Evolutionary conservation across 192 early-diverging fungal genomes (phyloP), one percentile per base, ranked within the genome.

Genomic region (Irineochytrium annulatum): DNA sequence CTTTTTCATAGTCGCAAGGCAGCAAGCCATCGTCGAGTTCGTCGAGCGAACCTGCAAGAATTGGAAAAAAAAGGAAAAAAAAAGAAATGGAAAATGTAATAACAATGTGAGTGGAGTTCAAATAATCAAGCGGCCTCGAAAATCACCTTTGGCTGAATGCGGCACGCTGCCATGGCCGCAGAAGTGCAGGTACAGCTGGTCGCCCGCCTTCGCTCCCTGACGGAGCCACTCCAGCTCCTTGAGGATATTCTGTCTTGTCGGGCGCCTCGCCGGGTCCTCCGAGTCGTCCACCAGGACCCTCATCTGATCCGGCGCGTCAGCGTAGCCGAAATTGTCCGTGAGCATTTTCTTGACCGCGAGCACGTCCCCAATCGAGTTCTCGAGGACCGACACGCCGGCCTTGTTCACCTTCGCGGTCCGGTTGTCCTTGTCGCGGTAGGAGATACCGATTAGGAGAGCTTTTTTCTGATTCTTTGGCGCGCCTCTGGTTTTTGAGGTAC

Each of bases 361-460:
- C 52, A 37, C 34, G 58, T 37, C 30, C 17, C 22, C 24, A 56
- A 32, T 54, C 17, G 13, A 59, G 5, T 28, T 28, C 34, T 55
- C 34, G 1, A 67, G 41, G 8, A 60, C 65, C 33, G 63, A 71
- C 8, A 68, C 62, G 4, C 58, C 58, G 24, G 3, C 20, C n/a
- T n/a, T n/a, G n/a, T n/a, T n/a, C n/a, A n/a, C n/a, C n/a, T n/a
- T n/a, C n/a, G n/a, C n/a, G n/a, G n/a, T n/a, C n/a, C n/a, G n/a
- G n/a, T n/a, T n/a, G n/a, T n/a, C n/a, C n/a, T n/a, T n/a, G n/a
- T n/a, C n/a, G n/a, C n/a, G n/a, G 39, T 67, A 67, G 41, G 70
- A 71, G 69, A 67, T 67, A 8, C 65, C 65, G 30, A 67, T 63
- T 19, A 67, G 55, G n/a, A 67, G 24, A 13, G 56, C 65, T 26